Conservation (phyloP, 2,329 filamentous ascomycete genomes). For the Stemphylium beticola region DNA sequence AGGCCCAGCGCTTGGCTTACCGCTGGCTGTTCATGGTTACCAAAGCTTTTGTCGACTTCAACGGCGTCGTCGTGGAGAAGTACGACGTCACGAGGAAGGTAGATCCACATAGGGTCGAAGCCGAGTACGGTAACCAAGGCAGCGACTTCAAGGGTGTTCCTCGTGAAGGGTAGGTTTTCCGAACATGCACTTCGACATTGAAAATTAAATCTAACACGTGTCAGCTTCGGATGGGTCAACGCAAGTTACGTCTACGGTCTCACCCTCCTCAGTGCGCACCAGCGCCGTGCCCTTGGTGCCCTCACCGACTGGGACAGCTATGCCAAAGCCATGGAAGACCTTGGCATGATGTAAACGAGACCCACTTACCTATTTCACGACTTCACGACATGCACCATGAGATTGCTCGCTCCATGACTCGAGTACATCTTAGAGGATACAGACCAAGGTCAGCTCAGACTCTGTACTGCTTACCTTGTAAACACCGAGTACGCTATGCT, state of each 20-base stretch:
- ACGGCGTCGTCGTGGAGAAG: constrained; percentile 97
- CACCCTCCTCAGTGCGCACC: constrained; percentile 85
- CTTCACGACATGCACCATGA: constrained; percentile 9
- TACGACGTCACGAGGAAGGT: constrained; percentile 93
- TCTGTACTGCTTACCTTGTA: neutral
- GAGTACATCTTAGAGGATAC: too few relatives aligned
- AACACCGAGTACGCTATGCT: neutral
- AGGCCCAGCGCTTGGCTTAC: constrained; percentile 88
- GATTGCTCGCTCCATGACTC: too few relatives aligned
- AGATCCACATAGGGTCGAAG: constrained; percentile 91
- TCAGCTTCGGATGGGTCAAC: constrained; percentile 97
- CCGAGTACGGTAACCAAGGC: constrained; percentile 97
- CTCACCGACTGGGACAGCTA: constrained; percentile 87
- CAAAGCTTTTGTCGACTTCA: constrained; percentile 97
- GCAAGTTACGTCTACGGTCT: constrained; percentile 95
- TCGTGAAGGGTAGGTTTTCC: constrained; percentile 83
- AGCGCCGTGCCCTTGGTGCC: constrained; percentile 85
- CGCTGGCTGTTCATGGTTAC: constrained; percentile 99
- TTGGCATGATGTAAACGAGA: constrained; percentile 33
- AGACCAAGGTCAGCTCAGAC: too few relatives aligned
- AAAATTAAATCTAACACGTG: constrained; percentile 31
- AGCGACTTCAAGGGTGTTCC: constrained; percentile 94
- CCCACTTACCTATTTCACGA: constrained; percentile 5
- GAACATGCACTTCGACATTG: neutral
- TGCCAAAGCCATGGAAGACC: constrained; percentile 65